Evolutionary conservation across 192 early-diverging fungal genomes (phyloP).

Genomic region (Rhizoclosmatium globosum): DNA sequence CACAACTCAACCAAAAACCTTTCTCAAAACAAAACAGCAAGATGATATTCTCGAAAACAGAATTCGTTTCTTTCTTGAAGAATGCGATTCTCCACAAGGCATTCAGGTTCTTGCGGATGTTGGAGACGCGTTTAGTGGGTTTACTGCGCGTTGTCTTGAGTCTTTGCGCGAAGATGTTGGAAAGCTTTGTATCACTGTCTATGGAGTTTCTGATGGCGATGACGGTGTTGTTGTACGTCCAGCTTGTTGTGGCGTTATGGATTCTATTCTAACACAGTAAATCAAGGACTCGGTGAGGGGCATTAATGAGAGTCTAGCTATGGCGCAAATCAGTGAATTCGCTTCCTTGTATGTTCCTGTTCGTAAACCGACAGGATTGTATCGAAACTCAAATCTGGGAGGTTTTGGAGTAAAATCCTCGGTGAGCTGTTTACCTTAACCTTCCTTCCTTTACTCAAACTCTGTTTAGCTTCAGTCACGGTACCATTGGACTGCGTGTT

Average conservation of each 20-base stretch:
- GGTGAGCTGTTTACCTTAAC: neutral
- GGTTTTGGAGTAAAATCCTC: constrained; percentile 20
- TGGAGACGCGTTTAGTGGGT: constrained; percentile 52
- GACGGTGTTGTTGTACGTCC: constrained; percentile 21
- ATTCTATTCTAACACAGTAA: neutral
- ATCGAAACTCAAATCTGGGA: constrained; percentile 9
- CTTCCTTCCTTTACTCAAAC: neutral
- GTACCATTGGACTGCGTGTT: constrained; percentile 30
- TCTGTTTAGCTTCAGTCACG: constrained; percentile 12
- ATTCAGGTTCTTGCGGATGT: constrained; percentile 55
- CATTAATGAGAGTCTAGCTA: constrained; percentile 42
- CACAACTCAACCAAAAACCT: too few species aligned
- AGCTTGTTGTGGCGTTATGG: neutral
- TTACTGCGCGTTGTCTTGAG: constrained; percentile 44
- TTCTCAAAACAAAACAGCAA: constrained; percentile 29
- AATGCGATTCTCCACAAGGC: constrained; percentile 54
- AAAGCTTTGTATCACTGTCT: constrained; percentile 50
- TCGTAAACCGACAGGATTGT: constrained; percentile 6
- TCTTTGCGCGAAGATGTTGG: constrained; percentile 48
- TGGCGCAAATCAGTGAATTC: constrained; percentile 30
- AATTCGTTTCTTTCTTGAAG: constrained; percentile 57
- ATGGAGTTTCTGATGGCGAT: constrained; percentile 45
- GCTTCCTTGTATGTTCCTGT: constrained; percentile 49
- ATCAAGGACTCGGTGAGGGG: constrained; percentile 37
- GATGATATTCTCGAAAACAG: constrained; percentile 53